These are phyloP conservation scores for Arthromyces matolae DNA, from an alignment of 768 basidiomycete genomes.

Conservation along the genomic window DNA sequence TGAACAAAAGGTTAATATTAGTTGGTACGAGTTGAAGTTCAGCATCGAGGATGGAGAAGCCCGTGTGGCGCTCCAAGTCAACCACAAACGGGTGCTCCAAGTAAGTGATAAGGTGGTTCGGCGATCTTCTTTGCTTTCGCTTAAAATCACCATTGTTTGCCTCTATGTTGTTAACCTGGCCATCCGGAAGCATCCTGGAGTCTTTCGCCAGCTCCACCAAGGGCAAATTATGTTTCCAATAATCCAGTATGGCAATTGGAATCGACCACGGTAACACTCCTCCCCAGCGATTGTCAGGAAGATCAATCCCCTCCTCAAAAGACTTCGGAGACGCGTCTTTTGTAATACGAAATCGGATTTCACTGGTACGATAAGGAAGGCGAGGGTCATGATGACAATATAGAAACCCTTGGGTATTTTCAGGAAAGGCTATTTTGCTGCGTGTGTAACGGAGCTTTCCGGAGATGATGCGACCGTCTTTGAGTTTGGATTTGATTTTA, in stretches of 20 bases:
- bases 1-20: no score
- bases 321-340: not conserved
- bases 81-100: constrained; percentile 1
- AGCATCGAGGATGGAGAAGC: not conserved
- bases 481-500: not conserved
- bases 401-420: constrained; percentile 15
- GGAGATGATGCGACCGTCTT: not conserved
- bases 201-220: not conserved
- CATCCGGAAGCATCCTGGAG: not conserved
- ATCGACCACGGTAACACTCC: constrained; percentile 13
- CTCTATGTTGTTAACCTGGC: no score
- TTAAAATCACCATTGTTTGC: not conserved
- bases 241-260: not conserved
- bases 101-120: not conserved
- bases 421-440: not conserved
- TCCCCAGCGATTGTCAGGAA: constrained; percentile 4
- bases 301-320: constrained; percentile 15
- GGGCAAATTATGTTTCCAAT: not conserved
- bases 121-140: no score
- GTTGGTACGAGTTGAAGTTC: no score
- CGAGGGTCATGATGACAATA: constrained; percentile 14
- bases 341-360: constrained; percentile 19
- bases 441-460: not conserved
- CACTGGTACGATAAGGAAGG: constrained; percentile 4
- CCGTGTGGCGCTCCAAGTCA: not conserved